Evolutionary conservation across 2,329 filamentous ascomycete species (phyloP).

Genomic region (Fusarium abutilonis): DNA sequence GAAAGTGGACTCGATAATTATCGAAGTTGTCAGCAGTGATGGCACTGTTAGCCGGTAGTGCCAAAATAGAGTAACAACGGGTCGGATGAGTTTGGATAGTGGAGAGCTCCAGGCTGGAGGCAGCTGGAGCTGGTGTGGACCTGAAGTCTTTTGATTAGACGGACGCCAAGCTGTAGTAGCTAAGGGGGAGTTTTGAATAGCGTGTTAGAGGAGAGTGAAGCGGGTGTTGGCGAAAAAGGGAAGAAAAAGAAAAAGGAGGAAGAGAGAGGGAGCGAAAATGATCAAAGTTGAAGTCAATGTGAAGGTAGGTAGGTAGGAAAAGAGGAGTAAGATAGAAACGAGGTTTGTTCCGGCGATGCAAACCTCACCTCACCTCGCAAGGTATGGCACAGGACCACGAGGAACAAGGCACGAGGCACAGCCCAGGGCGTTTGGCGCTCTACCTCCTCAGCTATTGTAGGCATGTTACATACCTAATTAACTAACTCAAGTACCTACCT

Average conservation of each 20-base stretch:
- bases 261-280: conserved; percentile 1
- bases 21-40: conserved; percentile 37
- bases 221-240: not conserved
- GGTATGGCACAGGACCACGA: conserved; percentile 21
- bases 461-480: conserved; percentile 5
- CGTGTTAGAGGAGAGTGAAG: not conserved
- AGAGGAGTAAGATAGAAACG: conserved; percentile 23
- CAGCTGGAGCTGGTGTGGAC: conserved; percentile 44
- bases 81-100: conserved; percentile 39
- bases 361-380: conserved; percentile 4
- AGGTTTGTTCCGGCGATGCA: conserved; percentile 36
- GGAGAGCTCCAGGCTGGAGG: conserved; percentile 41
- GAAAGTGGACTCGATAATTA: conserved; percentile 30
- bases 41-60: conserved; percentile 29
- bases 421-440: conserved; percentile 22
- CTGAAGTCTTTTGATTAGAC: conserved; percentile 32
- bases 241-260: conserved; percentile 2
- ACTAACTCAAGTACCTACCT: not conserved
- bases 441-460: not conserved
- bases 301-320: conserved; percentile 4
- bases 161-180: conserved; percentile 21
- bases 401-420: conserved; percentile 34
- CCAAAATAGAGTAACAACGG: conserved; percentile 36
- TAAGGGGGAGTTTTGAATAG: conserved; percentile 14
- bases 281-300: conserved; percentile 5